Conservation (phyloP, 2,329 filamentous ascomycete genomes). For the Bipolaris victoriae region DNA sequence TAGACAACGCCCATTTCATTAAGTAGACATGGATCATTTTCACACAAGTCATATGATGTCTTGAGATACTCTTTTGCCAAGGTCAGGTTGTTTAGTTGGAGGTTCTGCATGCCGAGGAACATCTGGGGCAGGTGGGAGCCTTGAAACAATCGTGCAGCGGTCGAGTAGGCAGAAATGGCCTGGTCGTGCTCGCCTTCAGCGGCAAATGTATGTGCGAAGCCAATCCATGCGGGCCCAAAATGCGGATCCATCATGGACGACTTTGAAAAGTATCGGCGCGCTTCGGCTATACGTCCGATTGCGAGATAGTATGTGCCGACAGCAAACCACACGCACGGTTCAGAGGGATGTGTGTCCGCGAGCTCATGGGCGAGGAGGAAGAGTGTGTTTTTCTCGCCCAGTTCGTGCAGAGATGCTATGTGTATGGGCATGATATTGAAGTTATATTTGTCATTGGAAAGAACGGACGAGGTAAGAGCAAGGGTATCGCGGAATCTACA, state of each 20-base stretch:
- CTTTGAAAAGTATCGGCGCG: slow-evolving; percentile 91
- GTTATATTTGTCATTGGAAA: slow-evolving; percentile 85
- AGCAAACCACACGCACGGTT: slow-evolving; percentile 90
- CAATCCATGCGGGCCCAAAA: slow-evolving; percentile 97
- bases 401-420: slow-evolving; percentile 87
- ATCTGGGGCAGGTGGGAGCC: slow-evolving; percentile 95
- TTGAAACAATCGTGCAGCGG: slow-evolving; percentile 91
- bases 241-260: slow-evolving; percentile 97
- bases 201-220: slow-evolving; percentile 97
- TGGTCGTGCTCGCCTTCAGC: slow-evolving; percentile 98
- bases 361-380: slow-evolving; percentile 93
- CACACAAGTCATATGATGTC: slow-evolving; percentile 82
- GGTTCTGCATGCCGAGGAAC: slow-evolving; percentile 97
- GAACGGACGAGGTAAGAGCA: slow-evolving; percentile 79
- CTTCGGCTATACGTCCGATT: slow-evolving; percentile 88
- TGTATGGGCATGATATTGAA: slow-evolving; percentile 89
- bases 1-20: slow-evolving; percentile 97
- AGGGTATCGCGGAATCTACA: slow-evolving; percentile 91
- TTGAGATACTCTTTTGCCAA: slow-evolving; percentile 94
- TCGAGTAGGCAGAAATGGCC: slow-evolving; percentile 96
- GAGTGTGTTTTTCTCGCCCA: slow-evolving; percentile 82
- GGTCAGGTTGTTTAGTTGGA: slow-evolving; percentile 92
- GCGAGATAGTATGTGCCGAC: slow-evolving; percentile 94
- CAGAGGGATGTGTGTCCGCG: slow-evolving; percentile 87
- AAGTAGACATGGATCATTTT: slow-evolving; percentile 84